These are phyloP conservation scores for Echites panduratus DNA, from an alignment of 257 asterid genomes.

Conservation along the genomic window DNA sequence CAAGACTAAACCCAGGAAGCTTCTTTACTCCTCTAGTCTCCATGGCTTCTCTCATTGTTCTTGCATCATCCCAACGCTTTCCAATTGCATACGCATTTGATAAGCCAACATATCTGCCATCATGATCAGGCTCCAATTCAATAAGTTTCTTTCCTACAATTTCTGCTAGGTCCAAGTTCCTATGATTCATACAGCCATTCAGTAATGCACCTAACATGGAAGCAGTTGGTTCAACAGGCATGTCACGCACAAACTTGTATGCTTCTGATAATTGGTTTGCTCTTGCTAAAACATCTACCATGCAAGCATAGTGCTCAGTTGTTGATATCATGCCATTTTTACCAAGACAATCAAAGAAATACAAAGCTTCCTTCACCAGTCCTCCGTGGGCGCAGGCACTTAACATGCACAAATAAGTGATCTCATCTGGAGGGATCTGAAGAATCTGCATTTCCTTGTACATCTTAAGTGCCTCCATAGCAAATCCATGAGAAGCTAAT, in stretches of 20 bases:
- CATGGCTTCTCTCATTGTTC: slow-evolving; percentile 51
- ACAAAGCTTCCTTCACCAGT: slow-evolving; percentile 51
- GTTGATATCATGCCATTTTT: slow-evolving; percentile 44
- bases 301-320: slow-evolving; percentile 64
- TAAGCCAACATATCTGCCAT: slow-evolving; percentile 62
- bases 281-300: slow-evolving; percentile 68
- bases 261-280: slow-evolving; percentile 56
- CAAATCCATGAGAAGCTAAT: slow-evolving; percentile 56
- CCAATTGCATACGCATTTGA: slow-evolving; percentile 53
- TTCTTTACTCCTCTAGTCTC: slow-evolving; percentile 63
- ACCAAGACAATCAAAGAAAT: slow-evolving; percentile 32
- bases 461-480: slow-evolving; percentile 34
- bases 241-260: slow-evolving; percentile 28
- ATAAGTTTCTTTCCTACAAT: slow-evolving; percentile 54
- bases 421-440: slow-evolving; percentile 49
- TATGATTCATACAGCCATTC: slow-evolving; percentile 55
- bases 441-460: slow-evolving; percentile 32
- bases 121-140: slow-evolving; percentile 52
- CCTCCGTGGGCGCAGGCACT: slow-evolving; percentile 73
- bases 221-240: slow-evolving; percentile 46
- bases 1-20: slow-evolving; percentile 50
- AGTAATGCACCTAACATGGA: slow-evolving; percentile 64
- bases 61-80: slow-evolving; percentile 58
- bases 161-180: slow-evolving; percentile 51
- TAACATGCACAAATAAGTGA: slow-evolving; percentile 56